Evolutionary conservation across 2,329 filamentous ascomycete genomes (phyloP).

Genomic region (Fusarium denticulatum): DNA sequence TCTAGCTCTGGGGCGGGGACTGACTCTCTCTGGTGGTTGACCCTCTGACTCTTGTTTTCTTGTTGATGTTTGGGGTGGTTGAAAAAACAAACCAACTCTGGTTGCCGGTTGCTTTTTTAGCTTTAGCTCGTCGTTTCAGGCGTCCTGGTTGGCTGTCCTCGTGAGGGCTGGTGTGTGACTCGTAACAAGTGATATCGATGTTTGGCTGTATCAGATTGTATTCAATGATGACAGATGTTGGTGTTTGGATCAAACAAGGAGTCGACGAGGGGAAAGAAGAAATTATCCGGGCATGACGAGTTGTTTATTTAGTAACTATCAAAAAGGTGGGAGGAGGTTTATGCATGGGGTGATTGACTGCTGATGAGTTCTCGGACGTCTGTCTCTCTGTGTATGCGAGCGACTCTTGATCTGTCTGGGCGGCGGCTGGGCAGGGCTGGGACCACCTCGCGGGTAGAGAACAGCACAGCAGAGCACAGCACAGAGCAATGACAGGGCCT

Average conservation of each 20-base stretch:
- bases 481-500: slow-evolving; percentile 10
- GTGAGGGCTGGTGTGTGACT: slow-evolving; percentile 32
- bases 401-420: slow-evolving; percentile 1
- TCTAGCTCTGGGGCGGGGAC: slow-evolving; percentile 5
- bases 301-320: slow-evolving; percentile 38
- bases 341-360: slow-evolving; percentile 30
- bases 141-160: slow-evolving; percentile 28
- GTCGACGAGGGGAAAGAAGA: slow-evolving; percentile 4
- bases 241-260: background rate
- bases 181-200: slow-evolving; percentile 25
- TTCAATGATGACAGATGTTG: slow-evolving; percentile 12
- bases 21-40: slow-evolving; percentile 2
- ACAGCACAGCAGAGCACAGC: background rate
- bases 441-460: slow-evolving; percentile 1
- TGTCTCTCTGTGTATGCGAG: background rate
- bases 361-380: slow-evolving; percentile 25
- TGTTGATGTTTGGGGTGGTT: slow-evolving; percentile 24
- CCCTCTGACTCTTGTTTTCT: slow-evolving; percentile 30
- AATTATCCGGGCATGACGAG: slow-evolving; percentile 28
- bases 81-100: slow-evolving; percentile 23
- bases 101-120: slow-evolving; percentile 27
- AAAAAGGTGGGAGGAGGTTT: slow-evolving; percentile 16
- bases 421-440: slow-evolving; percentile 32
- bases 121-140: slow-evolving; percentile 12
- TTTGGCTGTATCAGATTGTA: background rate